A percentile compares a stretch with the other conserved stretches of the same genome.
Conservation (phyloP, 257 asterid species). For the Striga asiatica region DNA sequence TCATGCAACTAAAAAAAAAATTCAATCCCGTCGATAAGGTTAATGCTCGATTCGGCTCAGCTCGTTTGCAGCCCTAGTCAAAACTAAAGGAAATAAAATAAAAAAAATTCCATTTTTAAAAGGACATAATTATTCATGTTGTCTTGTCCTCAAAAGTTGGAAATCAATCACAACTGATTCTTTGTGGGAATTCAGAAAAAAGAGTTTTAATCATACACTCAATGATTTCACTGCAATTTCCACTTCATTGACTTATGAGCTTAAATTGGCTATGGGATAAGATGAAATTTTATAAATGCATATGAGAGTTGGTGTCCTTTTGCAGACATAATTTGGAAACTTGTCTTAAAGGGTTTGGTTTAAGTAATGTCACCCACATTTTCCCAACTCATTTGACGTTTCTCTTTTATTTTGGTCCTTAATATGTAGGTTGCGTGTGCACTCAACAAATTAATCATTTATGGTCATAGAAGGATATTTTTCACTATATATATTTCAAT, state of each 20-base stretch:
- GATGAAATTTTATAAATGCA: too few relatives aligned
- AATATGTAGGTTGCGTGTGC: not conserved
- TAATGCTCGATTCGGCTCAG: too few relatives aligned
- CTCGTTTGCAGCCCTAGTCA: too few relatives aligned
- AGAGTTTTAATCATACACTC: not conserved
- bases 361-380: not conserved
- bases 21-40: too few relatives aligned
- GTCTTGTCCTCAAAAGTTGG: not conserved
- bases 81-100: too few relatives aligned
- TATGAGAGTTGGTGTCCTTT: constrained; percentile 11
- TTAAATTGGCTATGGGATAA: constrained; percentile 14
- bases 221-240: constrained; percentile 7
- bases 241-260: constrained; percentile 18
- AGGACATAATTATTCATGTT: too few relatives aligned
- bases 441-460: too few relatives aligned
- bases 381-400: not conserved
- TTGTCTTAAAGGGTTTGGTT: constrained; percentile 7
- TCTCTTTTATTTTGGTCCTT: not conserved
- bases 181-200: constrained; percentile 1
- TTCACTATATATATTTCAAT: too few relatives aligned
- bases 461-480: too few relatives aligned
- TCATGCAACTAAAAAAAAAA: too few relatives aligned
- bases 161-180: not conserved
- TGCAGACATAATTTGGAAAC: constrained; percentile 2
- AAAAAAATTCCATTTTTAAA: too few relatives aligned